phyloP scores from a whole-genome alignment of 2,329 filamentous ascomycete species.

The Cercospora canescens region DNA sequence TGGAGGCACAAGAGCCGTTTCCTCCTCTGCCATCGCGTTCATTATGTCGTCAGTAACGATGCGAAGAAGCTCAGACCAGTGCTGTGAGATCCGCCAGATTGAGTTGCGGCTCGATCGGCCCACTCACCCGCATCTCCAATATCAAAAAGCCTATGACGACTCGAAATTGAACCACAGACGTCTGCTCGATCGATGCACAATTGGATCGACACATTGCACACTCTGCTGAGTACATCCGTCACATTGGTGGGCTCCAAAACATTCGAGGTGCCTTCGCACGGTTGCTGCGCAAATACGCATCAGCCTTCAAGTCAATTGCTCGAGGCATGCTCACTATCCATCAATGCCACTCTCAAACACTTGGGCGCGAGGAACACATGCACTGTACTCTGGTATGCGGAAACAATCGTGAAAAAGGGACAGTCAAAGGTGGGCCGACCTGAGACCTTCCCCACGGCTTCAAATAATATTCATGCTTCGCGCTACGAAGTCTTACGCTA shows the following conservation, averaged over 20 bases:
- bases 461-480: not conserved
- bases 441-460: not conserved
- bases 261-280: no score
- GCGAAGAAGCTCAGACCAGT: constrained; percentile 1
- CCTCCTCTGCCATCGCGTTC: constrained; percentile 2
- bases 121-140: not conserved
- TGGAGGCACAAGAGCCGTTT: constrained; percentile 1
- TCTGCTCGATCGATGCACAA: not conserved
- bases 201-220: not conserved
- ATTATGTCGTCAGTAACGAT: constrained; percentile 3
- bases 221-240: not conserved
- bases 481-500: constrained; percentile 4
- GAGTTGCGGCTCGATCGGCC: constrained; percentile 2
- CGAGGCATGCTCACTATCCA: no score
- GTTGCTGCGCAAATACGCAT: no score
- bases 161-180: not conserved
- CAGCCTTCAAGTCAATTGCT: no score
- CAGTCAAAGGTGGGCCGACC: no score
- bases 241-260: no score
- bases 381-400: no score
- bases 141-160: constrained; percentile 4
- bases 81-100: not conserved
- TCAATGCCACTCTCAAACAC: no score
- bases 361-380: no score
- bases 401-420: no score